These are phyloP conservation scores for Chytriomyces hyalinus DNA, from an alignment of 192 early-diverging fungal genomes.

Conservation along the genomic window DNA sequence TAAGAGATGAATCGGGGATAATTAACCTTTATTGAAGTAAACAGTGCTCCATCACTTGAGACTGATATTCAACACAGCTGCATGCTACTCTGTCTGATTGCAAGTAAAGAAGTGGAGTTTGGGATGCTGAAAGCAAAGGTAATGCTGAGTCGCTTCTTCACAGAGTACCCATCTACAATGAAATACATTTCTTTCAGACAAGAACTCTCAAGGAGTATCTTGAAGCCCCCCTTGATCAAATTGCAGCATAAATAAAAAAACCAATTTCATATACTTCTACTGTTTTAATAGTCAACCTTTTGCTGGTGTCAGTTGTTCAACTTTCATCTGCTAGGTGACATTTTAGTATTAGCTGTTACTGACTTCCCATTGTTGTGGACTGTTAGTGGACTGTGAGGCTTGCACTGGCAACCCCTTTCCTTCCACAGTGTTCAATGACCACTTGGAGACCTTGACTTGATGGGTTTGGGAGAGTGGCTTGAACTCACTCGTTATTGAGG, in stretches of 20 bases:
- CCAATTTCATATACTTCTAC: neutral
- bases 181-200: constrained; percentile 12
- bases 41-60: too few relatives aligned
- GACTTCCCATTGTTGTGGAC: neutral
- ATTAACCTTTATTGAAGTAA: too few relatives aligned
- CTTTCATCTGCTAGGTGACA: neutral
- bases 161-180: neutral
- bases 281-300: neutral
- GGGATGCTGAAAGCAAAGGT: constrained; percentile 56
- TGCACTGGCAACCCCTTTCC: neutral
- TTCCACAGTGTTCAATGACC: neutral
- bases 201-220: constrained; percentile 34
- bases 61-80: too few relatives aligned
- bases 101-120: constrained; percentile 46
- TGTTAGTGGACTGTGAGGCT: neutral
- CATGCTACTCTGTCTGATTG: constrained; percentile 55
- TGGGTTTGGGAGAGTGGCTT: neutral
- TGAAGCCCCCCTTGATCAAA: constrained; percentile 24
- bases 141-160: neutral
- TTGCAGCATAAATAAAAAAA: neutral
- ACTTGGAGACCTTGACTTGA: neutral
- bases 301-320: neutral
- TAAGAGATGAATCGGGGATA: too few relatives aligned
- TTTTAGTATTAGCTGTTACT: neutral
- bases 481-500: neutral